Evolutionary conservation across 2,329 filamentous ascomycete species (phyloP).

Genomic region (Trichoderma atrobrunneum): DNA sequence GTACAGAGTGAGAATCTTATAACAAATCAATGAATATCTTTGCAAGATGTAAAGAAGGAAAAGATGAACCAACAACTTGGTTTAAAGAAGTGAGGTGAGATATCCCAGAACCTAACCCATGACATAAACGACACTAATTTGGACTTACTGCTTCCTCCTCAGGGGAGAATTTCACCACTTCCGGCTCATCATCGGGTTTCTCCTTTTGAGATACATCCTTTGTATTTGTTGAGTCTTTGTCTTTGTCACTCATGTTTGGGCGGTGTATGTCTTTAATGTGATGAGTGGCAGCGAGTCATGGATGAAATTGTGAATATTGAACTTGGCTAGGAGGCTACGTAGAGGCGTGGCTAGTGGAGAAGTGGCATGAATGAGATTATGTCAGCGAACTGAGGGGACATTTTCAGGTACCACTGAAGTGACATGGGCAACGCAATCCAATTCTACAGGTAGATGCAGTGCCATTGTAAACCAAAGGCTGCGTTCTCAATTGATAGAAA

Average conservation of each 20-base stretch:
- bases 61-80: neutral
- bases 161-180: constrained; percentile 45
- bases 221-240: neutral
- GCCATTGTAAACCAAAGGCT: neutral
- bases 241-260: neutral
- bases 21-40: fast-evolving
- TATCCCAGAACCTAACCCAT: neutral
- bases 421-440: neutral
- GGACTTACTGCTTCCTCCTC: constrained; percentile 55
- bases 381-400: neutral
- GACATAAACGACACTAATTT: neutral
- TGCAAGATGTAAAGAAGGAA: fast-evolving
- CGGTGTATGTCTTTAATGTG: neutral
- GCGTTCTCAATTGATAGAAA: neutral
- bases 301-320: neutral
- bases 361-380: constrained; percentile 2
- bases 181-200: constrained; percentile 22
- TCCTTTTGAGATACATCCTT: neutral
- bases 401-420: neutral
- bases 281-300: neutral
- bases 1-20: neutral
- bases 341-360: neutral
- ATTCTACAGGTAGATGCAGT: no score
- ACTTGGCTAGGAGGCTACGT: neutral
- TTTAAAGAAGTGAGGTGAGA: neutral